Evolutionary conservation across 805 yeast genomes (phyloP), one percentile per base, ranked within the genome.

Genomic region (Cyberlindnera misumaiensis): DNA sequence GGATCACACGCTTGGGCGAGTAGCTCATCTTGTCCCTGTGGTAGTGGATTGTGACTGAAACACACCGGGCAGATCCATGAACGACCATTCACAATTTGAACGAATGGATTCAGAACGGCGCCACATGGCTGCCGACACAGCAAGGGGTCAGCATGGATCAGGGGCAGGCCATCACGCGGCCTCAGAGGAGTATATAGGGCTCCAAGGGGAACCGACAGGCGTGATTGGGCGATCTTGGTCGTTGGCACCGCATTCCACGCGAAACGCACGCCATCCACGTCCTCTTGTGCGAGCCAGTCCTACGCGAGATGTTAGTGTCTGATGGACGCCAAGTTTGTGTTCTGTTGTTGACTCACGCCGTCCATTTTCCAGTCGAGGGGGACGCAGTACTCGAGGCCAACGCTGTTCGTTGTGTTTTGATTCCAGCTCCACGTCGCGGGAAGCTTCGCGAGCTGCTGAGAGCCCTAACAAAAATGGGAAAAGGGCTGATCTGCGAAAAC

Each of bases 241-340:
- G 69, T 62, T 5, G 84, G 83, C 11, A 79, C 58, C 9, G 65
- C 62, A 47, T 75, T 77, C 82, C 85, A 80, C 8, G 82, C 65
- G 52, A 76, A 67, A 36, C 85, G 63, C 31, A 77, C 72, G 12
- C 84, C 85, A 40, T 78, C 79, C 13, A 52, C 27, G 36, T 52
- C 56, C 28, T 52, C 55, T 8, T 42, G 47, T 11, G 46, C 40
- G 2, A 44, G 39, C 25, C 36, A 46, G 16, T 34, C 41, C 42
- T 40, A 25, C 12, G 22, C 25, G 32, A 20, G 24, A 24, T 32
- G 43, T 40, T 32, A 40, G 36, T 27, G 8, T 20, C 24, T 5
- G 8, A 20, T 20, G 8, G 24, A 20, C 5, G 24, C 24, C 5
- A 8, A 20, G 8, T 20, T 5, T 20, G 5, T 20, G 8, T 20